phyloP scores from a whole-genome alignment of 2,329 filamentous ascomycete genomes.

The Leptographium wingfieldii region DNA sequence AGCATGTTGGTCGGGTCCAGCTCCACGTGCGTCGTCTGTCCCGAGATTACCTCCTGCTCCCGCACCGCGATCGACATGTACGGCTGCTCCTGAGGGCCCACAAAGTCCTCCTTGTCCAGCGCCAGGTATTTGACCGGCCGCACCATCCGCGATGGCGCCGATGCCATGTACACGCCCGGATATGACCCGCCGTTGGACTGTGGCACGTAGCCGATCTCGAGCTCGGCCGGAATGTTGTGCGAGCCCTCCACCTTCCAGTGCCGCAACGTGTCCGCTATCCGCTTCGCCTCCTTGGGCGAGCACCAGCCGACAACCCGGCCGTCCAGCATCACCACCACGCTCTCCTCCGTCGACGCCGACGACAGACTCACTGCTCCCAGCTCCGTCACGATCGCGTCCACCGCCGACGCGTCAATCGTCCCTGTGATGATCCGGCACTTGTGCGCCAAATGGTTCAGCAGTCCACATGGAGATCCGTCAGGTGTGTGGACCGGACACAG shows the following conservation, averaged over 20 bases:
- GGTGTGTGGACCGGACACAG: conserved; percentile 95
- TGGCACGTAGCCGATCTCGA: conserved; percentile 88
- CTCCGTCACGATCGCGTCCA: conserved; percentile 63
- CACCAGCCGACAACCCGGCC: conserved; percentile 86
- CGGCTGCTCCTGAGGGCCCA: conserved; percentile 90
- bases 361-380: conserved; percentile 68
- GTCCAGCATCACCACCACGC: conserved; percentile 80
- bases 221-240: conserved; percentile 64
- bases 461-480: conserved; percentile 86
- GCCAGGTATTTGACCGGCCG: conserved; percentile 87
- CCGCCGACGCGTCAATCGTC: conserved; percentile 56
- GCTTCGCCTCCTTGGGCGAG: conserved; percentile 66
- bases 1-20: conserved; percentile 92
- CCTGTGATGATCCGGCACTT: conserved; percentile 83
- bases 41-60: conserved; percentile 77
- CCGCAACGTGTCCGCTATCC: conserved; percentile 74
- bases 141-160: conserved; percentile 73
- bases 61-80: conserved; percentile 96
- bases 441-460: conserved; percentile 90
- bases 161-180: conserved; percentile 89
- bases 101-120: conserved; percentile 71
- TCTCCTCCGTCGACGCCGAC: conserved; percentile 69
- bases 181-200: conserved; percentile 86
- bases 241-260: conserved; percentile 92
- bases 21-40: conserved; percentile 86